phyloP scores from a whole-genome alignment of 331 rosid genomes.

The Prunus yedoensis region DNA sequence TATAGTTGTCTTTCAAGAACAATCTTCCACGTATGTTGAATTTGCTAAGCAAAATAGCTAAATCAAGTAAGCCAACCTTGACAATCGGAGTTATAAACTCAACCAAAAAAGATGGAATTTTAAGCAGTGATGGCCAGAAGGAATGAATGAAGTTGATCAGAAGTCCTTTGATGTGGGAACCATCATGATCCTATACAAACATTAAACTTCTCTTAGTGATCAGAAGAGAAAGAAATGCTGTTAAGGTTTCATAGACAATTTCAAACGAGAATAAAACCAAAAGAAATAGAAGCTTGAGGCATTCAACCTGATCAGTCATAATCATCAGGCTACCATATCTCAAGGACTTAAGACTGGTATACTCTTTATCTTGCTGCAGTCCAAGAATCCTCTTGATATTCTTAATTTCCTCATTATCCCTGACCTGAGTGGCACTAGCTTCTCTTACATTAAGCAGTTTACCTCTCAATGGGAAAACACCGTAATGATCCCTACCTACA shows the following conservation, averaged over 20 bases:
- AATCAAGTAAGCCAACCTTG: conserved; percentile 55
- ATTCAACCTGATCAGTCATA: conserved; percentile 94
- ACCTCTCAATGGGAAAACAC: conserved; percentile 92
- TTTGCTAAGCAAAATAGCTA: not conserved
- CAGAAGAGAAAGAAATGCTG: not conserved
- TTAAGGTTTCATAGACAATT: not conserved
- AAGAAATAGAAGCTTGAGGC: not conserved
- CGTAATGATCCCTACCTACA: conserved; percentile 89
- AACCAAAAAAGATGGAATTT: conserved; percentile 79
- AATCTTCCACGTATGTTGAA: not conserved
- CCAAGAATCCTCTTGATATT: conserved; percentile 92
- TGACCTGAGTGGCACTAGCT: conserved; percentile 76
- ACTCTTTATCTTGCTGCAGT: conserved; percentile 88
- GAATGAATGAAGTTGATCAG: conserved; percentile 89
- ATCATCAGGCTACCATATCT: conserved; percentile 99
- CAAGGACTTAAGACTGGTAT: conserved; percentile 57
- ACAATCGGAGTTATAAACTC: conserved; percentile 95
- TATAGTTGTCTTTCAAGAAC: not conserved
- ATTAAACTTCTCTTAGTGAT: not conserved
- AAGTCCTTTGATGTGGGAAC: conserved; percentile 97
- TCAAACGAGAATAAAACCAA: not conserved
- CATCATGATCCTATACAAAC: conserved; percentile 79
- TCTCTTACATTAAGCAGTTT: conserved; percentile 95
- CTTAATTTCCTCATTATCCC: conserved; percentile 86
- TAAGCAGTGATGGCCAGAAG: conserved; percentile 89